phyloP scores from a whole-genome alignment of 495 filamentous ascomycete genomes.

The Podospora pseudopauciseta region DNA sequence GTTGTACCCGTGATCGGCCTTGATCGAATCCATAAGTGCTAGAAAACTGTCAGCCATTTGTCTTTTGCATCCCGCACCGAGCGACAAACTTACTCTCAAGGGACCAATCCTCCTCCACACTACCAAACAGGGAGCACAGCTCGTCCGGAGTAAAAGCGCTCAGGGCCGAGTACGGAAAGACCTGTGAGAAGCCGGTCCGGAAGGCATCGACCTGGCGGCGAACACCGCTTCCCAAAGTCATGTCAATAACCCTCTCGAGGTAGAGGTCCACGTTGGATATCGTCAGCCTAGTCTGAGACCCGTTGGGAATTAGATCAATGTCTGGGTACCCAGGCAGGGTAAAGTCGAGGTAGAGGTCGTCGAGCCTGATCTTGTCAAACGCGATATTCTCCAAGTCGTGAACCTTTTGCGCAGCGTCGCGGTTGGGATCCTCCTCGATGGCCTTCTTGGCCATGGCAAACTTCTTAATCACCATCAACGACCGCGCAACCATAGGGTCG shows the following conservation, averaged over 20 bases:
- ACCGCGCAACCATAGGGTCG: conserved; percentile 79
- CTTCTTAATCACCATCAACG: conserved; percentile 81
- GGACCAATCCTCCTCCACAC: conserved; percentile 94
- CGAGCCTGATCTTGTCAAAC: conserved; percentile 70
- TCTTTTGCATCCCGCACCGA: background rate
- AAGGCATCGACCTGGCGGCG: conserved; percentile 89
- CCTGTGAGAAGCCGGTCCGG: conserved; percentile 85
- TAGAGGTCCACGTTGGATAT: conserved; percentile 89
- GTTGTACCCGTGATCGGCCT: conserved; percentile 99
- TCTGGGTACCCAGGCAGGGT: conserved; percentile 88
- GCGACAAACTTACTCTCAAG: conserved; percentile 73
- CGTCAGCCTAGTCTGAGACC: conserved; percentile 68
- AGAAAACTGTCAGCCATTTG: conserved; percentile 7
- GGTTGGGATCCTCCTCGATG: conserved; percentile 64
- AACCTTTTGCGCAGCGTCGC: conserved; percentile 65
- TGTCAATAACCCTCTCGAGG: conserved; percentile 83
- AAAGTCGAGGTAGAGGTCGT: conserved; percentile 89
- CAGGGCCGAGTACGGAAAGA: conserved; percentile 91
- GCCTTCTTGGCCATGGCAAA: conserved; percentile 78
- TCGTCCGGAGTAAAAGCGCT: conserved; percentile 95
- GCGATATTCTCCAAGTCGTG: conserved; percentile 62
- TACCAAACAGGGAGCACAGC: conserved; percentile 93
- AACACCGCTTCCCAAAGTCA: conserved; percentile 85
- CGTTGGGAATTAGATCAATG: conserved; percentile 77
- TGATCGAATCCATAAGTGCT: conserved; percentile 97